phyloP scores from a whole-genome alignment of 345 rosid species.

The Boechera divaricarpa region DNA sequence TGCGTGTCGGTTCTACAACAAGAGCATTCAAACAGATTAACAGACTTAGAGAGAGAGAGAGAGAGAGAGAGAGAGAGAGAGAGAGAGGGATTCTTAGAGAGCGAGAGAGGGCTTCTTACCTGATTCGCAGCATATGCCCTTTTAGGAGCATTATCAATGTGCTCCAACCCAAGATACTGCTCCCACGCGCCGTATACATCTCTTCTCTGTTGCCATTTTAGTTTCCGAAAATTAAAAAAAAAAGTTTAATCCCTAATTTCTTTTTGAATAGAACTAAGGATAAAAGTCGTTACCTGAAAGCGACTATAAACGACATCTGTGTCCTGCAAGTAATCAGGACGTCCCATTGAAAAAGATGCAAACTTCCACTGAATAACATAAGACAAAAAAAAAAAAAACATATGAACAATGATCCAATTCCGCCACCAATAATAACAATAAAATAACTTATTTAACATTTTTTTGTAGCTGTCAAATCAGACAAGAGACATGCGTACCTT shows the following conservation, averaged over 20 bases:
- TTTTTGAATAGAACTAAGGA: not conserved
- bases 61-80: too few relatives aligned
- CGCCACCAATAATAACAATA: not conserved
- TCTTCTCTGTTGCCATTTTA: slow-evolving; percentile 53
- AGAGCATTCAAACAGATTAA: slow-evolving; percentile 21
- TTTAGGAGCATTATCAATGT: slow-evolving; percentile 80
- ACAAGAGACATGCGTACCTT: slow-evolving; percentile 56
- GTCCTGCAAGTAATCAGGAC: slow-evolving; percentile 86
- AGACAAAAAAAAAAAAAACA: not conserved
- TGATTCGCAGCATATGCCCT: slow-evolving; percentile 80
- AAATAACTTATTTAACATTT: not conserved
- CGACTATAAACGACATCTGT: slow-evolving; percentile 73
- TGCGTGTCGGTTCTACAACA: slow-evolving; percentile 44
- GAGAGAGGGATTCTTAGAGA: not conserved
- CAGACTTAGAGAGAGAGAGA: not conserved
- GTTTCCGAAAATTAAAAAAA: not conserved
- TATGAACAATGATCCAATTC: not conserved
- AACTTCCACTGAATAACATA: slow-evolving; percentile 79
- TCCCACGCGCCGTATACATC: slow-evolving; percentile 91
- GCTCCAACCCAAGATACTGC: slow-evolving; percentile 94
- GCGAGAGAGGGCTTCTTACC: slow-evolving; percentile 45
- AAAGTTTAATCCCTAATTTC: not conserved
- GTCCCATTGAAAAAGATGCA: slow-evolving; percentile 89
- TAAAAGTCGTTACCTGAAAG: slow-evolving; percentile 66
- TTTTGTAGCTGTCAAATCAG: not conserved